phyloP scores from a whole-genome alignment of 164 flowering plant species.

The Vitis rupestris region DNA sequence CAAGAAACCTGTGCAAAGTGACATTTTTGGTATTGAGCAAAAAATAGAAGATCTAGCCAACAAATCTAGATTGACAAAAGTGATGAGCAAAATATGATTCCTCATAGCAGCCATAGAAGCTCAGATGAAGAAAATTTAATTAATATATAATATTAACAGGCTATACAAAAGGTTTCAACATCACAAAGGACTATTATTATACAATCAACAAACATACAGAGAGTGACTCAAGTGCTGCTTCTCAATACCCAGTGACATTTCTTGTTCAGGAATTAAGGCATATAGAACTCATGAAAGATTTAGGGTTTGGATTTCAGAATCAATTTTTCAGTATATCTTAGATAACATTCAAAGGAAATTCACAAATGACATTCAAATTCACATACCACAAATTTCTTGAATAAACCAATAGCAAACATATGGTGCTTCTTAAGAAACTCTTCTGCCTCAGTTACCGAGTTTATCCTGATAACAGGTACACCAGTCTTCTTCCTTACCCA shows the following conservation, averaged over 20 bases:
- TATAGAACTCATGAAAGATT: too few species aligned
- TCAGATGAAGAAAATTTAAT: too few species aligned
- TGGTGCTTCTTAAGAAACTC: conserved; percentile 55
- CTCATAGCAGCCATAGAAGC: too few species aligned
- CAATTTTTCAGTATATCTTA: background rate
- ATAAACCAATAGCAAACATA: conserved; percentile 58
- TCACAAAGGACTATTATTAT: background rate
- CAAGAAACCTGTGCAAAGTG: too few species aligned
- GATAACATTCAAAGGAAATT: background rate
- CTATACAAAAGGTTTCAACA: background rate
- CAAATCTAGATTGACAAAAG: background rate
- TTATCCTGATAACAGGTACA: conserved; percentile 62
- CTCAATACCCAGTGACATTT: background rate
- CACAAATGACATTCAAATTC: background rate
- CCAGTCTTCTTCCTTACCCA: conserved; percentile 93
- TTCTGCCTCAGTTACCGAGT: conserved; percentile 51
- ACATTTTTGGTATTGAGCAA: too few species aligned
- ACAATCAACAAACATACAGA: background rate
- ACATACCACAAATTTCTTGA: conserved; percentile 78
- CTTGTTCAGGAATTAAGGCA: background rate
- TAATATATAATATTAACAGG: background rate
- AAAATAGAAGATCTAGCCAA: too few species aligned
- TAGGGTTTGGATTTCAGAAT: background rate
- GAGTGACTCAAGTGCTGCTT: background rate
- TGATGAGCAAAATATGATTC: background rate